These are phyloP conservation scores for Hsuehochloa calcarea DNA, from an alignment of 176 grass and related monocot species.

Conservation along the genomic window DNA sequence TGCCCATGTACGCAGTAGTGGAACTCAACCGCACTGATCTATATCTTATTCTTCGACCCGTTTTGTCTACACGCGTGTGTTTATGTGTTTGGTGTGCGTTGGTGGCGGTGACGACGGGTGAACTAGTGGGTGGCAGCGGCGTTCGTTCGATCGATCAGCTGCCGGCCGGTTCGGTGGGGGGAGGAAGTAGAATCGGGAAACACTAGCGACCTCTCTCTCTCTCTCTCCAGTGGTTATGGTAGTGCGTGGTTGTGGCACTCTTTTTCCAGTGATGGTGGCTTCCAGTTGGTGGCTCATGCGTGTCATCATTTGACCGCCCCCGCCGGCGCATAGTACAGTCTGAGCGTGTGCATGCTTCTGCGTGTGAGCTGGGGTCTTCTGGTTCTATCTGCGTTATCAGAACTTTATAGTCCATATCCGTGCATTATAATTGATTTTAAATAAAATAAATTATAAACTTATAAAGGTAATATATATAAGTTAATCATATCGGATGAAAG, in stretches of 20 bases:
- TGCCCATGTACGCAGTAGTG: not conserved
- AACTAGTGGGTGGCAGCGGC: not conserved
- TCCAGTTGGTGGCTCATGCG: conserved; percentile 31
- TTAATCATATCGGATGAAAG: too few species aligned
- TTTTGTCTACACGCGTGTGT: not conserved
- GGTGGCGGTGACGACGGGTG: not conserved
- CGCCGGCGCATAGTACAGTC: too few species aligned
- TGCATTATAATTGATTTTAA: too few species aligned
- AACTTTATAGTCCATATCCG: too few species aligned
- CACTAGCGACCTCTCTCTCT: not conserved
- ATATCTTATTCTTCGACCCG: not conserved
- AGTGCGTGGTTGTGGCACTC: not conserved
- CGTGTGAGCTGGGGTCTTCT: too few species aligned
- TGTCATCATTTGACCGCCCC: not conserved
- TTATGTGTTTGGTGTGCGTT: not conserved
- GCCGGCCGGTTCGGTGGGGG: not conserved
- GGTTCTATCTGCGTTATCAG: too few species aligned
- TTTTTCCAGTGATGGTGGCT: conserved; percentile 28
- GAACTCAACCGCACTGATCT: not conserved
- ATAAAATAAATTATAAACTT: too few species aligned
- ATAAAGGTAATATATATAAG: too few species aligned
- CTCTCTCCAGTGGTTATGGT: conserved; percentile 2
- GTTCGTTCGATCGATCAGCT: not conserved
- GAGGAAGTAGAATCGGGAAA: conserved; percentile 24
- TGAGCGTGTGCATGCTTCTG: not conserved